phyloP scores from a whole-genome alignment of 352 stramenopile genomes.

The Globisporangium orthogonon region DNA sequence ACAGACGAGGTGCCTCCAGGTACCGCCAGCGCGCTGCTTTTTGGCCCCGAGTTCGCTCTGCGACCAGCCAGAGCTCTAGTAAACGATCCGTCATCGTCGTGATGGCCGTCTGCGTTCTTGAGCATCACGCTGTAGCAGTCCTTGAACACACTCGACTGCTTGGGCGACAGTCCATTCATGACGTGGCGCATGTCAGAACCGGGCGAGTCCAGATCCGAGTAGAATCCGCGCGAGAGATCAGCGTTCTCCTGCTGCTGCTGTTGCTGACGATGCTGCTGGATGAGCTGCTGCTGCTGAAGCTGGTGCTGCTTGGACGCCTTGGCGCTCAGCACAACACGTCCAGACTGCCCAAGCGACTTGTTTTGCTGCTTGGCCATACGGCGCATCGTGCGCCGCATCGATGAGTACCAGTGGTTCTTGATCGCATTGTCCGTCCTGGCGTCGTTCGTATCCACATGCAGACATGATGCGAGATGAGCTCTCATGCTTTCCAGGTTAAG shows the following conservation, averaged over 20 bases:
- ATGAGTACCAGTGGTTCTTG: conserved; percentile 91
- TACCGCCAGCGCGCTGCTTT: conserved; percentile 2
- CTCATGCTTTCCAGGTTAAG: too few relatives aligned
- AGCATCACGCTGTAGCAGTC: conserved; percentile 72
- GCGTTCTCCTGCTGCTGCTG: conserved; percentile 4
- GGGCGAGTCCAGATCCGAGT: conserved; percentile 8
- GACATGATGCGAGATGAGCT: too few relatives aligned
- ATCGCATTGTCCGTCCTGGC: conserved; percentile 84
- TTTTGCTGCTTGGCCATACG: conserved; percentile 86
- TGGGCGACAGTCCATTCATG: conserved; percentile 44
- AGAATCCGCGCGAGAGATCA: conserved; percentile 1
- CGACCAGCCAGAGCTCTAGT: not conserved
- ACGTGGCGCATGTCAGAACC: conserved; percentile 18
- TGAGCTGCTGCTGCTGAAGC: conserved; percentile 6
- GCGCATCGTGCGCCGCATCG: conserved; percentile 87
- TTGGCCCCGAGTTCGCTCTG: not conserved
- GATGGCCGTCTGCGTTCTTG: conserved; percentile 39
- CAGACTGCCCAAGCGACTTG: conserved; percentile 43
- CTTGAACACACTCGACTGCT: conserved; percentile 61
- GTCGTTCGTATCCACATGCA: too few relatives aligned
- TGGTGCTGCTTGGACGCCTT: conserved; percentile 26
- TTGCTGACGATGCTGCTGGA: conserved; percentile 5
- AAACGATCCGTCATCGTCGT: conserved; percentile 4
- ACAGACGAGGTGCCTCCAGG: conserved; percentile 1
- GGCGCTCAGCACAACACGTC: conserved; percentile 14